Evolutionary conservation across 768 basidiomycete species (phyloP).

Genomic region (Naematelia encephala): DNA sequence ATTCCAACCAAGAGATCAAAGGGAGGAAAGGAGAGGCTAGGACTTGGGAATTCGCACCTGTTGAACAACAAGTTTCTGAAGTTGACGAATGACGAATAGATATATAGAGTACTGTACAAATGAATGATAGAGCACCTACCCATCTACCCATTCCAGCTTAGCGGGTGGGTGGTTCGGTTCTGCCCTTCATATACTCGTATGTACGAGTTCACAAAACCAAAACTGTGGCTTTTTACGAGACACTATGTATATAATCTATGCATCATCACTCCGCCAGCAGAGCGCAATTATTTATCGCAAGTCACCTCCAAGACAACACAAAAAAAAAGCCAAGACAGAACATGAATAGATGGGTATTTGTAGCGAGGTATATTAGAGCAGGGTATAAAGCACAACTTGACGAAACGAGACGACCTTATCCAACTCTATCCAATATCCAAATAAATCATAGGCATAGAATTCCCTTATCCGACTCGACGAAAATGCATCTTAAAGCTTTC

Average conservation of each 20-base stretch:
- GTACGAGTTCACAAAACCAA: no score
- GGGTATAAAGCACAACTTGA: background rate
- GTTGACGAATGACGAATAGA: no score
- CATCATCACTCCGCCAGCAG: background rate
- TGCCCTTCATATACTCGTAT: no score
- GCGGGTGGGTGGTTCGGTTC: no score
- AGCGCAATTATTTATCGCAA: background rate
- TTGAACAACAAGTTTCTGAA: background rate
- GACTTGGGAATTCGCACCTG: conserved; percentile 76
- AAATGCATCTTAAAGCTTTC: background rate
- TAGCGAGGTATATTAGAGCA: background rate
- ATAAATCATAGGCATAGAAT: no score
- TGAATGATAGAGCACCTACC: no score
- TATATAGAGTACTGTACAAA: no score
- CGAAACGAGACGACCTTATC: no score
- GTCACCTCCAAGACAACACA: background rate
- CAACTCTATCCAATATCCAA: no score
- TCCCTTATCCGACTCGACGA: background rate
- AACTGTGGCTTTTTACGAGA: no score
- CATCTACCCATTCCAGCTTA: no score
- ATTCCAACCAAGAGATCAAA: conserved; percentile 61
- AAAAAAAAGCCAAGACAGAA: background rate
- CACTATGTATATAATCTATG: no score
- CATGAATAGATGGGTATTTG: background rate
- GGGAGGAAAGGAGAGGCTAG: conserved; percentile 62